phyloP scores from a whole-genome alignment of 2,329 filamentous ascomycete genomes.

The Microthyrium microscopicum region DNA sequence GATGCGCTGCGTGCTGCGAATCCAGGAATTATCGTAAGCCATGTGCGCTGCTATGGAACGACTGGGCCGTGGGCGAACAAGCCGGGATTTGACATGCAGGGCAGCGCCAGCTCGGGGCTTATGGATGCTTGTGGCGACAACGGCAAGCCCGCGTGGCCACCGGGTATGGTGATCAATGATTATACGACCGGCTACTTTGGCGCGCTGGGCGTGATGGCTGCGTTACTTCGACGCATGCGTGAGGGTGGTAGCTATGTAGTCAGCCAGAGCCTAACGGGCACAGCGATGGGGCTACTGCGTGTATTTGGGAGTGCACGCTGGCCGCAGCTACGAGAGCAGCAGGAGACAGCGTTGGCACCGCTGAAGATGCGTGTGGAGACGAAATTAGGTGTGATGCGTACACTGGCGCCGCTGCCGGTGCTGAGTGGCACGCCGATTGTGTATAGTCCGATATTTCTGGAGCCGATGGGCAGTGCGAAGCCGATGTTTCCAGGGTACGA shows the following conservation, averaged over 20 bases:
- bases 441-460: neutral
- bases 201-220: neutral
- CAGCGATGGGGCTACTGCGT: slow-evolving; percentile 1
- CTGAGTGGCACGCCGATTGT: slow-evolving; percentile 1
- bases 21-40: neutral
- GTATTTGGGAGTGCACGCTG: neutral
- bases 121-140: slow-evolving; percentile 1
- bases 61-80: neutral
- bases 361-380: neutral
- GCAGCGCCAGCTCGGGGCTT: neutral
- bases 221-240: neutral
- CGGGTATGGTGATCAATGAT: slow-evolving; percentile 1
- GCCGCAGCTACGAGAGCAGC: neutral
- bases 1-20: neutral
- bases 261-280: neutral
- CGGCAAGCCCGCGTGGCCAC: neutral
- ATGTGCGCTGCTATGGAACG: slow-evolving; percentile 1
- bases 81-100: slow-evolving; percentile 4
- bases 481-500: slow-evolving; percentile 1
- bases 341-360: neutral
- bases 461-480: neutral
- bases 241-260: neutral
- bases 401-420: neutral
- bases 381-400: neutral
- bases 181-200: slow-evolving; percentile 1